A percentile compares a stretch with the other conserved stretches of the same genome.
Conservation (phyloP, 2,329 filamentous ascomycete genomes). For the Endoconidiophora laricicola region DNA sequence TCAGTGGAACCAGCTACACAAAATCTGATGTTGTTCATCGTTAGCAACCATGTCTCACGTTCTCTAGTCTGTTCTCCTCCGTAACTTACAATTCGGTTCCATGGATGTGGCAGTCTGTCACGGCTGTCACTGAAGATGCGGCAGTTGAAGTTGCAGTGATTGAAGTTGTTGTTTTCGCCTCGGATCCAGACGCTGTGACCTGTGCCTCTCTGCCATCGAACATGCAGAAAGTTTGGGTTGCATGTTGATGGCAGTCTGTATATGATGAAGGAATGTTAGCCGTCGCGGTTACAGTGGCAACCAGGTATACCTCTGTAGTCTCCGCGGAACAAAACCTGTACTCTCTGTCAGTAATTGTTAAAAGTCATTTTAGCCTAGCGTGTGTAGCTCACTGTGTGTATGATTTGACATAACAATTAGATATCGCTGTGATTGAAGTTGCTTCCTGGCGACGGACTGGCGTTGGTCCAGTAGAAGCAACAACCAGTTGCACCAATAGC, state of each 20-base stretch:
- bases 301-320: conserved; percentile 26
- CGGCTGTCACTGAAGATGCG: conserved; percentile 15
- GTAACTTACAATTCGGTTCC: conserved; percentile 23
- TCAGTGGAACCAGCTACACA: conserved; percentile 29
- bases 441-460: background rate
- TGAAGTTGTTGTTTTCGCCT: conserved; percentile 13
- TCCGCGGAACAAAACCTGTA: conserved; percentile 29
- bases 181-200: conserved; percentile 19
- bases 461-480: background rate
- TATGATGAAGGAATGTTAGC: conserved; percentile 41
- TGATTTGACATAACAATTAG: conserved; percentile 6
- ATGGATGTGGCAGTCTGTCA: conserved; percentile 28
- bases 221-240: conserved; percentile 31
- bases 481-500: too few species aligned
- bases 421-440: conserved; percentile 1
- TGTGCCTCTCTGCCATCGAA: conserved; percentile 22
- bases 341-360: background rate
- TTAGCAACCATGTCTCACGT: background rate
- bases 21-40: conserved; percentile 19
- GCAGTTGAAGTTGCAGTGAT: conserved; percentile 6
- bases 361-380: too few species aligned
- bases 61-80: too few species aligned
- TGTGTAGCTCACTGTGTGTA: conserved; percentile 7
- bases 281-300: conserved; percentile 34
- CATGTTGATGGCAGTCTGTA: conserved; percentile 49